Percentiles rank a stretch among this genome's conserved stretches.
Evolutionary conservation across 768 basidiomycete species (phyloP).

Genomic region (Gymnopilus dilepis): DNA sequence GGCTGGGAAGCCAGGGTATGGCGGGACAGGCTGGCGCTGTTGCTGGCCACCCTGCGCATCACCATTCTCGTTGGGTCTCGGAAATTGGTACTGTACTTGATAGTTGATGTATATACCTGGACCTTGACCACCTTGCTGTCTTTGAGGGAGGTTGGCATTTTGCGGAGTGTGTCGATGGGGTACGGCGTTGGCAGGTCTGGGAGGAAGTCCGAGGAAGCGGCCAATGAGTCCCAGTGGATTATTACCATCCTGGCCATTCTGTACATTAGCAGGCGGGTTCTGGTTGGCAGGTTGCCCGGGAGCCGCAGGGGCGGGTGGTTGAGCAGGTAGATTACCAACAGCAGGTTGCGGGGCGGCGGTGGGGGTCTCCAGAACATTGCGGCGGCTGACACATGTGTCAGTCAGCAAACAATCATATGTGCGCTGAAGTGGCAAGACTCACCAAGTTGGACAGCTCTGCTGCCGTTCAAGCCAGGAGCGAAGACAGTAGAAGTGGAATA

Average conservation of each 20-base stretch:
- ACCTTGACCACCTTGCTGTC: constrained; percentile 41
- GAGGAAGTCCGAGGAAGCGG: constrained; percentile 60
- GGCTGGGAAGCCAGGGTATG: constrained; percentile 65
- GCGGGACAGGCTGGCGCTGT: constrained; percentile 50
- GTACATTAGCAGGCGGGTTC: constrained; percentile 35
- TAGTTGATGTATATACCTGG: constrained; percentile 64
- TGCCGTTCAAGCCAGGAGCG: constrained; percentile 98
- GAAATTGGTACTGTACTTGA: constrained; percentile 63
- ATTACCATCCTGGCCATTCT: constrained; percentile 45
- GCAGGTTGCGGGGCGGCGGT: constrained; percentile 37
- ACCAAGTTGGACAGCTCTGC: constrained; percentile 99
- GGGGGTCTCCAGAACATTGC: constrained; percentile 70
- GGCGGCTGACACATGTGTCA: constrained; percentile 54
- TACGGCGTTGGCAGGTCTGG: constrained; percentile 42
- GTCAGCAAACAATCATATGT: constrained; percentile 14
- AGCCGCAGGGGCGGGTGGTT: constrained; percentile 29
- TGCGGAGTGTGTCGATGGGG: constrained; percentile 23
- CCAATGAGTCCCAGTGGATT: constrained; percentile 60
- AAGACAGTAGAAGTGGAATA: constrained; percentile 98
- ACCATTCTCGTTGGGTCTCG: constrained; percentile 36
- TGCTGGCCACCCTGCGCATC: constrained; percentile 24
- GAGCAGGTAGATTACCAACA: constrained; percentile 33
- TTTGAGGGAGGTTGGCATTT: constrained; percentile 30
- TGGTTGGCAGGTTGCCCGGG: constrained; percentile 39
- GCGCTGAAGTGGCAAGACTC: constrained; percentile 31